Base-by-base conservation (phyloP, 352 stramenopile species). In the Globisporangium uncinulatum region DNA sequence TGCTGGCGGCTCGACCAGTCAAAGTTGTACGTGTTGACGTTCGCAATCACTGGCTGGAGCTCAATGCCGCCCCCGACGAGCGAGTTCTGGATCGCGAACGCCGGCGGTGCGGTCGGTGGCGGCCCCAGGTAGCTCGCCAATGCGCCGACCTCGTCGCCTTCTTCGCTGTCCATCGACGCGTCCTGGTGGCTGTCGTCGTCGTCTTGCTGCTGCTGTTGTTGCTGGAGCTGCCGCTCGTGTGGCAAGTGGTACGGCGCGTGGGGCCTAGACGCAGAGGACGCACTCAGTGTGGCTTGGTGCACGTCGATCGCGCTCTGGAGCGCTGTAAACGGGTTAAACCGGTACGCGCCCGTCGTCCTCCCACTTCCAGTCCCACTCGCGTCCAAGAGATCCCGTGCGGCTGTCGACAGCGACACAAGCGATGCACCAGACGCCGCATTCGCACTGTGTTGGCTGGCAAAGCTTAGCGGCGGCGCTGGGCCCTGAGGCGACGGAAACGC, bases 61-160 rank as follows among this genome's bases (percentile, higher is more conserved):
- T 94, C 84, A 31, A 94, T 94, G 46, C 84, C 81, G 36, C 84
- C 84, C 55, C 84, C 84, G 63, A 92, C 87, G 32, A 94, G 80
- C 34, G 84, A 94, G 57, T 94, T 84, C 60, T 87, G 70, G 47
- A 92, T 74, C 7, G 60, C 69, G 37, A 94, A 85, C 9, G 70
- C 67, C 32, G 84, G 84, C 0, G 81, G 76, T 0, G 68, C 78
- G 36, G 54, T 70, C 4, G 84, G 84, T 14, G 84, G 81, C 3
- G 84, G 76, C 0, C 83, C 84, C 0, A 94, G 59, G 44, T 90
- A 79, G 17, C 3, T 24, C 15, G 15, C 21, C 10, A 29, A 24
- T 3, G 50, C 49, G 1, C 67, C 61, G 20, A 65, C 66, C 29
- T 48, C 59, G 31, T 61, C 51, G 19, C 15, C 59, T 9, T 49